phyloP scores from a whole-genome alignment of 768 basidiomycete species.

The Leccinum sublutescens region DNA sequence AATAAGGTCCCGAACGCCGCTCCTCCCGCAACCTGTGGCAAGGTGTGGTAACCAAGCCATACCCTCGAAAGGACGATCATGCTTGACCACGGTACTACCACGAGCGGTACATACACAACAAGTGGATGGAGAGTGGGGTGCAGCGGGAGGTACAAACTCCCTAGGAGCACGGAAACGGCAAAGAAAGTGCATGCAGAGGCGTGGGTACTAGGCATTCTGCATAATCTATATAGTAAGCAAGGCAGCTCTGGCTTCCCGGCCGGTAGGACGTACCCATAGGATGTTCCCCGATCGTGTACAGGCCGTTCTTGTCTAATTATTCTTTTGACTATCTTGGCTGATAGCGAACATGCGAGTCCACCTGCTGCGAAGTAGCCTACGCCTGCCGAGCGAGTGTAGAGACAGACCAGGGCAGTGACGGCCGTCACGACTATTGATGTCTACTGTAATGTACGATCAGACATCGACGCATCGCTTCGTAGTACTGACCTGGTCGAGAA shows the following conservation, averaged over 20 bases:
- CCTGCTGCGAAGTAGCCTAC: conserved; percentile 59
- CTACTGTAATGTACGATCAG: conserved; percentile 36
- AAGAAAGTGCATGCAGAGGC: conserved; percentile 67
- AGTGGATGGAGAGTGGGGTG: conserved; percentile 51
- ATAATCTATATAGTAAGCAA: background rate
- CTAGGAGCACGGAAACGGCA: conserved; percentile 57
- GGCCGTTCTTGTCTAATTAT: conserved; percentile 68
- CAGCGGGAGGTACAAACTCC: conserved; percentile 55
- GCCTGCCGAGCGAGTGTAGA: conserved; percentile 64
- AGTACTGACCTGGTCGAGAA: conserved; percentile 34
- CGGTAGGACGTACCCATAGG: conserved; percentile 60
- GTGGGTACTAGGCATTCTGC: conserved; percentile 84
- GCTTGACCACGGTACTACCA: conserved; percentile 55
- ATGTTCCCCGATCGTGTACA: conserved; percentile 42
- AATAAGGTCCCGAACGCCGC: conserved; percentile 51
- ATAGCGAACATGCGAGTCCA: conserved; percentile 51
- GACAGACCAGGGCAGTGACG: conserved; percentile 46
- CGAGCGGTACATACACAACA: conserved; percentile 36
- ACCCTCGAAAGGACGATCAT: conserved; percentile 63
- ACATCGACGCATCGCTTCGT: background rate
- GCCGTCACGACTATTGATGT: conserved; percentile 56
- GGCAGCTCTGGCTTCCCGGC: background rate
- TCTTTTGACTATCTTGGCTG: conserved; percentile 61
- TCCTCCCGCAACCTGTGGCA: conserved; percentile 64
- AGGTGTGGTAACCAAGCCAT: conserved; percentile 77